Conservation (phyloP, 345 rosid genomes). For the Populus pruinosa region DNA sequence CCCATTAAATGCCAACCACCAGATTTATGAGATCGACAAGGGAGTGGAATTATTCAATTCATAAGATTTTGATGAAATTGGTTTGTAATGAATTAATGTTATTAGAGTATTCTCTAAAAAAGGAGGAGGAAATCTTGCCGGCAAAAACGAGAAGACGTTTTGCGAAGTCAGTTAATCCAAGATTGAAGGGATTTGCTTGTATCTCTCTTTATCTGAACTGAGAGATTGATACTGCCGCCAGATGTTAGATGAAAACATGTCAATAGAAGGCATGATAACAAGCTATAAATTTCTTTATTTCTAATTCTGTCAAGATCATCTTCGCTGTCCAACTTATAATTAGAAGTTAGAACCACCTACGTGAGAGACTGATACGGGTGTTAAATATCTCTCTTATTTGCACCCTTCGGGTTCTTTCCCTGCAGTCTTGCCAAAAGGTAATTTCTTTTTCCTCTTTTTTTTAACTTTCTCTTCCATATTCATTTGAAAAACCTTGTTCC, state of each 20-base stretch:
- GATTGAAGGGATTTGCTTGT: slow-evolving; percentile 30
- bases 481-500: background rate
- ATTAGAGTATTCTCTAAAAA: background rate
- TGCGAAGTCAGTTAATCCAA: background rate
- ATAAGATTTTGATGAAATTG: background rate
- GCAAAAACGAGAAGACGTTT: slow-evolving; percentile 7
- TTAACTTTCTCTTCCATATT: background rate
- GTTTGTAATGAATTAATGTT: background rate
- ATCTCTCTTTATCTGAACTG: background rate
- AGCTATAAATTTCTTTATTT: background rate
- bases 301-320: slow-evolving; percentile 6
- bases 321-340: background rate
- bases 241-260: background rate
- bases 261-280: background rate
- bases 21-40: background rate
- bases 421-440: slow-evolving; percentile 10
- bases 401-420: background rate
- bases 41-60: background rate
- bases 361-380: background rate
- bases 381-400: background rate
- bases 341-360: background rate
- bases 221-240: background rate
- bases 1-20: too few species aligned
- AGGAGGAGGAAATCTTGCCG: background rate
- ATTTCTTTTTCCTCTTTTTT: background rate